These are phyloP conservation scores for Arxiozyma slooffiae DNA, from an alignment of 1,139 yeast species.

Conservation along the genomic window DNA sequence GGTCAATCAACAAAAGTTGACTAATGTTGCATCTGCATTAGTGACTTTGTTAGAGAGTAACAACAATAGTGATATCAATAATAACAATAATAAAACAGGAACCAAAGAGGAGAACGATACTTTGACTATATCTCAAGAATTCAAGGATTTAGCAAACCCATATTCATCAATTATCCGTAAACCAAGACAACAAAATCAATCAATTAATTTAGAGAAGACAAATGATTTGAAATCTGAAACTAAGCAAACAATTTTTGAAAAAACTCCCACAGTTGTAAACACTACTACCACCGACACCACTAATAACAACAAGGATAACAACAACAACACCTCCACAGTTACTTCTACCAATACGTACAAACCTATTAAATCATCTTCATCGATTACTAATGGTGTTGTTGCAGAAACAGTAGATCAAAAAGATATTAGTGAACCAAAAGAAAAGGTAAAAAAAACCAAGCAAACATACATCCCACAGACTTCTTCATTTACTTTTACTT, in stretches of 20 bases:
- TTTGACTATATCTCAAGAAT: not conserved
- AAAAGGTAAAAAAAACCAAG: not conserved
- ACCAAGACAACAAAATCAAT: slow-evolving; percentile 16
- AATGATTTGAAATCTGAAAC: slow-evolving; percentile 13
- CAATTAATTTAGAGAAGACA: not conserved
- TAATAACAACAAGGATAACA: not conserved
- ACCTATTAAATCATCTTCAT: slow-evolving; percentile 32
- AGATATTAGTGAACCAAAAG: not conserved
- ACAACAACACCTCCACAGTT: not conserved
- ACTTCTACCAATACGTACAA: slow-evolving; percentile 16
- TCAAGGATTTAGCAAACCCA: slow-evolving; percentile 42
- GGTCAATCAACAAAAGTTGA: slow-evolving; percentile 33
- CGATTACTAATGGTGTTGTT: slow-evolving; percentile 27
- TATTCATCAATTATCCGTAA: slow-evolving; percentile 33
- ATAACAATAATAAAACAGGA: not conserved
- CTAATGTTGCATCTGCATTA: slow-evolving; percentile 58
- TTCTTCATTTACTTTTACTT: slow-evolving; percentile 3
- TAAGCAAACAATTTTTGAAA: not conserved
- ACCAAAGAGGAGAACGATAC: not conserved
- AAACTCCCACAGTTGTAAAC: not conserved
- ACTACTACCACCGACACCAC: not conserved
- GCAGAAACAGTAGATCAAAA: slow-evolving; percentile 5
- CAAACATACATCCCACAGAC: slow-evolving; percentile 1
- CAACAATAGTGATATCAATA: slow-evolving; percentile 1
- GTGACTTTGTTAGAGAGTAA: slow-evolving; percentile 47